Conservation (phyloP, 495 filamentous ascomycete species). For the Neurospora sp. region DNA sequence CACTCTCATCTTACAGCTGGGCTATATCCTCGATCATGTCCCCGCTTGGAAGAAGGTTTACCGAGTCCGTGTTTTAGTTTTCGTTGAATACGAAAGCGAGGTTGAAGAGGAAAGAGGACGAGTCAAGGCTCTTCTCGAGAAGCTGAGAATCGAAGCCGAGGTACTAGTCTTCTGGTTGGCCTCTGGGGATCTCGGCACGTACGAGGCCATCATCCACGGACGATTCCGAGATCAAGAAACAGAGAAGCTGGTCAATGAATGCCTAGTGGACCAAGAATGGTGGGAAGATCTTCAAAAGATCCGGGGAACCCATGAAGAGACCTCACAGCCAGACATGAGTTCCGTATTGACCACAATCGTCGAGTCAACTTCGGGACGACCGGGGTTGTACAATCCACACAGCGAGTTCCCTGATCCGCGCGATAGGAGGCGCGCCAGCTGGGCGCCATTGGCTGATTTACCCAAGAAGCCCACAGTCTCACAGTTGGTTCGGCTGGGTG, state of each 20-base stretch:
- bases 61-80: constrained; percentile 65
- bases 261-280: constrained; percentile 64
- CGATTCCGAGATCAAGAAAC: constrained; percentile 32
- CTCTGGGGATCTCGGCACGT: constrained; percentile 58
- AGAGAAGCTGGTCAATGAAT: constrained; percentile 43
- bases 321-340: constrained; percentile 24
- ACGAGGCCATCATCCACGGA: constrained; percentile 72
- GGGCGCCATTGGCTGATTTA: constrained; percentile 25
- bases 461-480: constrained; percentile 54
- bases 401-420: constrained; percentile 10
- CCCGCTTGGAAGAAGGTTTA: constrained; percentile 74
- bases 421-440: constrained; percentile 25
- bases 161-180: constrained; percentile 76
- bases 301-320: constrained; percentile 44
- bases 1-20: constrained; percentile 76
- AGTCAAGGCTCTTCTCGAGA: constrained; percentile 66
- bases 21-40: constrained; percentile 75
- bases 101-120: constrained; percentile 67
- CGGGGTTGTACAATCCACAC: constrained; percentile 20
- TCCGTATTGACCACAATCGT: constrained; percentile 21
- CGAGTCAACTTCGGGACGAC: constrained; percentile 24
- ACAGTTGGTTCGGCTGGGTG: constrained; percentile 49
- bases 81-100: constrained; percentile 83
- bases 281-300: constrained; percentile 65
- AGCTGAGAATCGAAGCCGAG: constrained; percentile 71